Evolutionary conservation across 805 yeast genomes (phyloP), one percentile per base, ranked within the genome.

Genomic region (Metschnikowia proteae): DNA sequence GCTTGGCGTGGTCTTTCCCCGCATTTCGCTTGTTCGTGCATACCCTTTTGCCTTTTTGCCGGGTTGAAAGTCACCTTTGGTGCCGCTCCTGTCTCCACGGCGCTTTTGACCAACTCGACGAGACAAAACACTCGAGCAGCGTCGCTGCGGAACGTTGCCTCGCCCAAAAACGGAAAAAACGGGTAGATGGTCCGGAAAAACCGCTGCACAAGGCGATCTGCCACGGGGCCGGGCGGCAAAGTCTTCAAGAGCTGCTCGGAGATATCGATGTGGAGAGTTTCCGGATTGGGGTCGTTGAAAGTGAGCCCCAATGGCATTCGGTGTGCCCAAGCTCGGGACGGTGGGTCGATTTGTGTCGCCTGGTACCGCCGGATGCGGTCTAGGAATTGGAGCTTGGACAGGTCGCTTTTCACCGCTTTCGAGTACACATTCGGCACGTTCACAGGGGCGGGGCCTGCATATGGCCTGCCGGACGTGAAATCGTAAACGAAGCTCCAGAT

Each of bases 121-220:
- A 30, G 34, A 22, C 51, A 43, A 8, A 51, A 28, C 26, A 49
- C 45, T 11, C 46, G 45, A 3, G 43, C 43, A 17, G 43, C 30
- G 9, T 36, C 38, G 23, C 35, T 30, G 22, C 56, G 48, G 38
- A 52, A 52, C 40, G 23, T 33, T n/a, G 22, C 45, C 33, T 57
- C 58, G 30, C 56, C 58, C 26, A 56, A 28, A 37, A 47, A 54
- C 8, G 61, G 61, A 27, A 38, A 48, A 28, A 52, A 57, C n/a
- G 61, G 61, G 47, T 57, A 57, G n/a, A 57, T 13, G 23, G 30
- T 7, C 26, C 42, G 37, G 47, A 57, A 57, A 38, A 57, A 57
- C 10, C 53, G 49, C 48, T 51, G 53, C 11, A 57, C 31, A 38
- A 48, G 60, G 3, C 27, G 36, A 53, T 52, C 52, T 7, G 54